Evolutionary conservation across 2,329 filamentous ascomycete genomes (phyloP), one percentile per base, ranked within the genome.

Genomic region (Aureobasidium subglaciale): DNA sequence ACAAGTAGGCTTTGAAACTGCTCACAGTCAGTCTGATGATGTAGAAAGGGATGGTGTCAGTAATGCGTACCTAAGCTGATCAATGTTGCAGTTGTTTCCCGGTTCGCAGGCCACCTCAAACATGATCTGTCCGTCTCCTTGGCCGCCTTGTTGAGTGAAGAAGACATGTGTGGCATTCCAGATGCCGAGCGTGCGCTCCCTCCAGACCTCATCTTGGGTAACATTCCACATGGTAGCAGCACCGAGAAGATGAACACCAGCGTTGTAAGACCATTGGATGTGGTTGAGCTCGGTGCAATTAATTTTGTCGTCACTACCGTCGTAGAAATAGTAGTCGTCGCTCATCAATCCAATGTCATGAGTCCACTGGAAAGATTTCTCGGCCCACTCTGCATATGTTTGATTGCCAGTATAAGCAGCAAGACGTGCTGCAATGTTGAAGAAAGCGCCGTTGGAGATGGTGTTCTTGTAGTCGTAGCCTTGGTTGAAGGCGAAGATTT

Each of bases 371-470:
- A 64, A 73, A 24, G 61, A 57, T 54, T 63, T 67, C 49, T 72
- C 70, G 1, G 80, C 80, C 85, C 86, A 89, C 62, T 88, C 79
- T 72, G 75, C 58, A 61, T 88, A 88, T 0, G 80, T 85, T 58
- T 67, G 49, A 56, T 73, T 73, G 16, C 65, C 68, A 9, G 71
- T 73, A 60, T 73, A 73, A 20, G 67, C 64, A 5, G 63, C 69
- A 10, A 73, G 63, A 22, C 71, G 64, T 8, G 76, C 69, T 8
- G 73, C 73, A 13, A 80, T 64, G 56, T 78, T 72, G 65, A 79
- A 78, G 61, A 78, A 75, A 42, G 74, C 72, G 18, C 75, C 77
- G 57, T 79, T 79, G 7, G 76, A 76, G 55, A 80, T 78, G 35
- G 73, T 71, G 63, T 93, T 92, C 64, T 77, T 77, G 63, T 78